A percentile compares a stretch with the other conserved stretches of the same genome.
Conservation (phyloP, 768 basidiomycete species). For the Fomitopsis serialis region DNA sequence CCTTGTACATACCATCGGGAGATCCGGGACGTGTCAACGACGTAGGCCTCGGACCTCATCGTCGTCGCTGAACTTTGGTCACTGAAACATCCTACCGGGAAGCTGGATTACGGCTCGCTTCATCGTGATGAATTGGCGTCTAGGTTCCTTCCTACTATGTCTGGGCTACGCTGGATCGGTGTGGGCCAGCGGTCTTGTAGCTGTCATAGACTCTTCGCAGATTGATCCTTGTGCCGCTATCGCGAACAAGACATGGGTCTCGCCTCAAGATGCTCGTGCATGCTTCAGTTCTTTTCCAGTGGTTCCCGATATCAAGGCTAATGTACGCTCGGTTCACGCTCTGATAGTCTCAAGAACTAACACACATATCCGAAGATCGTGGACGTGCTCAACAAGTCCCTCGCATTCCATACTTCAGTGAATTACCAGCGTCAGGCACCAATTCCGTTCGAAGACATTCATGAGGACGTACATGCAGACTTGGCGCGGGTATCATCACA, state of each 20-base stretch:
- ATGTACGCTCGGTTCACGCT: conserved; percentile 31
- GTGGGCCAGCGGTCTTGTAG: too few relatives aligned
- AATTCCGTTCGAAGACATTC: conserved; percentile 49
- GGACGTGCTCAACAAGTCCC: conserved; percentile 50
- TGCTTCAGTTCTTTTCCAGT: conserved; percentile 48
- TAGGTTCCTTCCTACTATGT: too few relatives aligned
- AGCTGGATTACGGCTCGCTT: too few relatives aligned
- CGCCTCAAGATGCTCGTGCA: conserved; percentile 44
- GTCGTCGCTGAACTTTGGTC: too few relatives aligned
- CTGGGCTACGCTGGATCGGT: too few relatives aligned
- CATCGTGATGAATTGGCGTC: too few relatives aligned
- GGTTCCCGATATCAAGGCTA: conserved; percentile 40
- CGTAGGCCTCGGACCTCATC: too few relatives aligned
- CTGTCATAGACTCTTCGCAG: too few relatives aligned
- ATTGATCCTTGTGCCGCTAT: conserved; percentile 47
- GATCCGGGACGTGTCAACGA: too few relatives aligned
- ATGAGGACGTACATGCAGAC: conserved; percentile 49
- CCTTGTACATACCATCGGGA: too few relatives aligned
- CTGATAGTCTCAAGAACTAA: not conserved
- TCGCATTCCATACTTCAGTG: conserved; percentile 57
- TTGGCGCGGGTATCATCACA: conserved; percentile 40
- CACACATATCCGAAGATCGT: conserved; percentile 36
- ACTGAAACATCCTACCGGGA: too few relatives aligned
- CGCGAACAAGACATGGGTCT: conserved; percentile 50
- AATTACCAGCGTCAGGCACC: conserved; percentile 57